Evolutionary conservation across 75 land plant genomes (phyloP).

Genomic region (Sequoia sempervirens): DNA sequence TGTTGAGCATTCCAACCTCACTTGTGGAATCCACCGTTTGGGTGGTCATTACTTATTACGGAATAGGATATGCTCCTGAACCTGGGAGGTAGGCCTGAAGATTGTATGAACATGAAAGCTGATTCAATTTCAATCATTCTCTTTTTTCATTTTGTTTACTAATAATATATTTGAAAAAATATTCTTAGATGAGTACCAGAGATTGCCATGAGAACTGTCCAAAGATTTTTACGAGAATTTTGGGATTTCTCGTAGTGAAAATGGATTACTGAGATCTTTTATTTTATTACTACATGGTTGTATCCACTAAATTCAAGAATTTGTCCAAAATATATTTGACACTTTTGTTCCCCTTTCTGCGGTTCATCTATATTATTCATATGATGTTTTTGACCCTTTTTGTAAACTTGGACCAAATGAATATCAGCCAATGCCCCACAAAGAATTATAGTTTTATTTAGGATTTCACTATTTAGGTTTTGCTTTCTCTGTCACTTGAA

Average conservation of each 20-base stretch:
- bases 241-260: background rate
- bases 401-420: background rate
- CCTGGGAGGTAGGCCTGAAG: conserved; percentile 11
- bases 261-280: background rate
- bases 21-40: conserved; percentile 20
- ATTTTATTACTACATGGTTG: no score
- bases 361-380: no score
- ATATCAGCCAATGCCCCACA: background rate
- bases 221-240: background rate
- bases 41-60: conserved; percentile 17
- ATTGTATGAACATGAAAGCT: background rate
- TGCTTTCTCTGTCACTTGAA: background rate
- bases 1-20: conserved; percentile 8
- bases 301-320: no score
- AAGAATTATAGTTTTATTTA: no score
- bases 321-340: no score
- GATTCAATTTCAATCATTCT: background rate
- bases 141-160: background rate
- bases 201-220: background rate
- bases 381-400: no score
- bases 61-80: conserved; percentile 30
- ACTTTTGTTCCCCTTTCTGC: no score
- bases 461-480: background rate
- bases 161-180: background rate
- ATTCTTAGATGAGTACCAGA: background rate